A percentile compares a stretch with the other conserved stretches of the same genome.
Conservation (phyloP, 257 asterid genomes). For the Vinca minor region DNA sequence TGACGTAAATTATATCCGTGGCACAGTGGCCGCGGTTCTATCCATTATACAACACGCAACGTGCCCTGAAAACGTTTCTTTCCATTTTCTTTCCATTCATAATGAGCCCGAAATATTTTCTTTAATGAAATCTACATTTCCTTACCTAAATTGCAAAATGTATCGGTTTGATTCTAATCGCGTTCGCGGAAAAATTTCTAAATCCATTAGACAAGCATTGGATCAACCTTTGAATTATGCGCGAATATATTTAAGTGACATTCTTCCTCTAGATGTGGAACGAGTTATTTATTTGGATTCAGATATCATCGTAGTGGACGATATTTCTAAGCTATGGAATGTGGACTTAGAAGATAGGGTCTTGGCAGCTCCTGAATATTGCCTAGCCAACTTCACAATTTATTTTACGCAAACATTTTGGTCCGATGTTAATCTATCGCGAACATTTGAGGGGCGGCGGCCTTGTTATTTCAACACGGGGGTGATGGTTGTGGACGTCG, state of each 20-base stretch:
- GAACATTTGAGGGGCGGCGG: conserved; percentile 42
- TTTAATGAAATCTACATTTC: conserved; percentile 62
- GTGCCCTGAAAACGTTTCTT: conserved; percentile 65
- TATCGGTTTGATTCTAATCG: conserved; percentile 48
- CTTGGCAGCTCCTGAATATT: conserved; percentile 71
- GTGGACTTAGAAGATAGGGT: conserved; percentile 51
- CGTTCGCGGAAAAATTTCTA: conserved; percentile 61
- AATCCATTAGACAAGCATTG: conserved; percentile 65
- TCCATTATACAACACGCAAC: conserved; percentile 72
- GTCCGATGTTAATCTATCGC: conserved; percentile 36
- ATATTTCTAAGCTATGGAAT: conserved; percentile 59
- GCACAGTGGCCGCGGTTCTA: conserved; percentile 69
- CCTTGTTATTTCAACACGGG: conserved; percentile 86
- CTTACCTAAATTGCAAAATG: conserved; percentile 57
- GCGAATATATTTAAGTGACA: conserved; percentile 59
- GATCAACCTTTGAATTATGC: conserved; percentile 88
- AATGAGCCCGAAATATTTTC: conserved; percentile 41
- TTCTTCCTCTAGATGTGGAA: conserved; percentile 37
- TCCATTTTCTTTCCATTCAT: conserved; percentile 15
- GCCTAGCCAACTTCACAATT: conserved; percentile 66
- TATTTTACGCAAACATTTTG: conserved; percentile 61
- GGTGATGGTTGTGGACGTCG: conserved; percentile 71
- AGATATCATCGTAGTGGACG: conserved; percentile 67
- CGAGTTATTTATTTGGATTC: conserved; percentile 74
- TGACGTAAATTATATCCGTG: conserved; percentile 65